Evolutionary conservation across 2,329 filamentous ascomycete species (phyloP).

Genomic region (Fusarium hostae): DNA sequence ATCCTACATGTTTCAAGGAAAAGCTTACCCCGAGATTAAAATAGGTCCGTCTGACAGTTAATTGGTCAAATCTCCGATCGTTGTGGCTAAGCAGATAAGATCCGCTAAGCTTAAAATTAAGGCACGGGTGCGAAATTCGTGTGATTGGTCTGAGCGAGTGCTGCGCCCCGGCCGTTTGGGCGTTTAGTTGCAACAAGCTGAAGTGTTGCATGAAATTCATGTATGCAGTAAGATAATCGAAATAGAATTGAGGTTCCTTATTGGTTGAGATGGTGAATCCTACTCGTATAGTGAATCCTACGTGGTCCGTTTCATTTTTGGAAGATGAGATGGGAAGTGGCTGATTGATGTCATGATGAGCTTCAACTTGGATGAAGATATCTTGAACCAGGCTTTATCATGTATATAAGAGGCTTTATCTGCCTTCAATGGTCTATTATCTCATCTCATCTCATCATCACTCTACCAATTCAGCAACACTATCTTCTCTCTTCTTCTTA

Average conservation of each 20-base stretch:
- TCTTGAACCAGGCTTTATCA: accelerated
- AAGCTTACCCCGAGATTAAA: neutral
- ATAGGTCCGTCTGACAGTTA: neutral
- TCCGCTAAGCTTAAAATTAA: constrained; percentile 8
- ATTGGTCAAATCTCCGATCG: neutral
- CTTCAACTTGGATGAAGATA: neutral
- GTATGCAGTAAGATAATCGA: neutral
- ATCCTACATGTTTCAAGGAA: neutral
- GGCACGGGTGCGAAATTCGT: neutral
- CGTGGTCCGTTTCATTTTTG: neutral
- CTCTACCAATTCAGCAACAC: neutral
- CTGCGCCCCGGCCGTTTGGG: neutral
- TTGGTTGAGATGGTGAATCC: neutral
- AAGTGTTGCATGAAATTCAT: neutral
- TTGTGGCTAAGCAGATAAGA: neutral
- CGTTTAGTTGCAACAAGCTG: neutral
- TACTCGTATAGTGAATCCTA: neutral
- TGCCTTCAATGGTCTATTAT: neutral
- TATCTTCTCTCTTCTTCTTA: neutral
- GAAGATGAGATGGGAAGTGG: neutral
- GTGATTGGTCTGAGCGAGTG: neutral
- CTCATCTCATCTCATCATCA: neutral
- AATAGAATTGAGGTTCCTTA: neutral
- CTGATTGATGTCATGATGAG: neutral
- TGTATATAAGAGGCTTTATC: neutral